phyloP scores from a whole-genome alignment of 2,329 filamentous ascomycete species.

The Malbranchea cinnamomea region DNA sequence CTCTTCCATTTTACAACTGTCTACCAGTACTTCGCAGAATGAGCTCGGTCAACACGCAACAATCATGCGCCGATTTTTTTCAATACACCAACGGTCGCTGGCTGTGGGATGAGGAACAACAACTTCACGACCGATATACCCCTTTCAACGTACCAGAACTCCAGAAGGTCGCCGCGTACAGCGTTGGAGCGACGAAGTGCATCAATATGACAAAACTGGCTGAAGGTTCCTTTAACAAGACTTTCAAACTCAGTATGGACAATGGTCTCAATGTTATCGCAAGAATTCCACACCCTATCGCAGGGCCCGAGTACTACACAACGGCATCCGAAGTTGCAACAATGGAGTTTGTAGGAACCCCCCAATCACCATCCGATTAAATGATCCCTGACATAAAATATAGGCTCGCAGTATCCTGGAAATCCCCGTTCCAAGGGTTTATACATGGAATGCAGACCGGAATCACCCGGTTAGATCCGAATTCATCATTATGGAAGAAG shows the following conservation, averaged over 20 bases:
- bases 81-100: too few species aligned
- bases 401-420: conserved; percentile 11
- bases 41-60: too few species aligned
- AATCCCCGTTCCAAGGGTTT: conserved; percentile 10
- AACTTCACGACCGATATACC: conserved; percentile 7
- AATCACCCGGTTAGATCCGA: conserved; percentile 15
- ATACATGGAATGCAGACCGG: conserved; percentile 8
- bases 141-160: conserved; percentile 6
- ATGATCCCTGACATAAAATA: background rate
- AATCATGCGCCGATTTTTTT: too few species aligned
- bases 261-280: conserved; percentile 14
- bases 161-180: conserved; percentile 1
- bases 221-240: conserved; percentile 18
- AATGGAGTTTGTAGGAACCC: conserved; percentile 16
- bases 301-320: conserved; percentile 15
- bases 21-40: too few species aligned
- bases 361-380: too few species aligned
- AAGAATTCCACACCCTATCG: conserved; percentile 14
- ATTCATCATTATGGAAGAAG: conserved; percentile 17
- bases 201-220: conserved; percentile 15
- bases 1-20: too few species aligned
- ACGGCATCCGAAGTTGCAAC: conserved; percentile 27
- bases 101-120: conserved; percentile 6
- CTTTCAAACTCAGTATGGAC: conserved; percentile 13
- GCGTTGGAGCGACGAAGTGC: conserved; percentile 1